A percentile compares a stretch with the other conserved stretches of the same genome.
phyloP scores from a whole-genome alignment of 805 yeast species.

The Lipomyces sp. region DNA sequence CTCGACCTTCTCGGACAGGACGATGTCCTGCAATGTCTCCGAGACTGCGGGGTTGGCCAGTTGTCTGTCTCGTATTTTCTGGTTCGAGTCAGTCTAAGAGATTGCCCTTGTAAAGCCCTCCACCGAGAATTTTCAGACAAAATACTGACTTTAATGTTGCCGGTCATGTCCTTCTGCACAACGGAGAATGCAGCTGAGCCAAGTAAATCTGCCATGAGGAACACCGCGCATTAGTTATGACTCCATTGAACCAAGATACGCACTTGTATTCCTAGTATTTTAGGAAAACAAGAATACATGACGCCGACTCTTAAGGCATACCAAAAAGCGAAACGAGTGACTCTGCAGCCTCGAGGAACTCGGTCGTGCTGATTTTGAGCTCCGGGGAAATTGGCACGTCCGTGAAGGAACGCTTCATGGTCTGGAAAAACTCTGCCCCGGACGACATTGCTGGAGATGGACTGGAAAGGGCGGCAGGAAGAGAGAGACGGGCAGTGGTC shows the following conservation, averaged over 20 bases:
- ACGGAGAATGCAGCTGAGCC: slow-evolving; percentile 83
- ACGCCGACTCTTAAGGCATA: slow-evolving; percentile 33
- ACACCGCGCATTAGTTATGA: too few species aligned
- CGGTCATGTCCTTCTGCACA: slow-evolving; percentile 84
- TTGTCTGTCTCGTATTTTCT: slow-evolving; percentile 64
- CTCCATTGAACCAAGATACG: too few species aligned
- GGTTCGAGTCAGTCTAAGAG: too few species aligned
- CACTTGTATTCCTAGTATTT: too few species aligned
- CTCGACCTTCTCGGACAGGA: slow-evolving; percentile 65
- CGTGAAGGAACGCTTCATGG: slow-evolving; percentile 66
- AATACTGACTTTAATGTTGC: slow-evolving; percentile 57
- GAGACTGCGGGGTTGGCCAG: slow-evolving; percentile 61
- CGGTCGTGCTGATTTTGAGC: slow-evolving; percentile 65
- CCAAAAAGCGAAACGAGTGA: slow-evolving; percentile 78
- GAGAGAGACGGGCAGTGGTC: too few species aligned
- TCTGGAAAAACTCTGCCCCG: slow-evolving; percentile 58
- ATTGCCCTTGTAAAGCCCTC: too few species aligned
- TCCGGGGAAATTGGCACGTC: slow-evolving; percentile 65
- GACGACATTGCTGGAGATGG: slow-evolving; percentile 14
- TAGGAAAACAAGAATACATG: background rate
- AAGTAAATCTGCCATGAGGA: slow-evolving; percentile 49
- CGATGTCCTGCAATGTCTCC: slow-evolving; percentile 72
- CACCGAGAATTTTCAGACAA: too few species aligned
- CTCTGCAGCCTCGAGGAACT: slow-evolving; percentile 79
- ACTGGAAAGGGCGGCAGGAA: too few species aligned